Conservation (phyloP, 164 flowering plant genomes). For the Stephania cephalantha region DNA sequence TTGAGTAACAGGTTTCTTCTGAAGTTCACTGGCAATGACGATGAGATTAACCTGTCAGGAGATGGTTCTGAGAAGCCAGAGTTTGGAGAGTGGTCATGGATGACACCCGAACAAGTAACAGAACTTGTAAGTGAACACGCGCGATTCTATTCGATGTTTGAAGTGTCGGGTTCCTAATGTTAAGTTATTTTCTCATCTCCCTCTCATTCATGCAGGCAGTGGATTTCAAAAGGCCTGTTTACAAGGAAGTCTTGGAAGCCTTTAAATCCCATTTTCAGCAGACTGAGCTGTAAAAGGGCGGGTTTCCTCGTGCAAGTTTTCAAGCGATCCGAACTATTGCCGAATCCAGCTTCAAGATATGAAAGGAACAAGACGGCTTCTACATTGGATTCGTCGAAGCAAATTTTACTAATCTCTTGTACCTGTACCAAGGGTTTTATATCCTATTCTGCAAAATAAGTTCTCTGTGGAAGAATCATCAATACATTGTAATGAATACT, state of each 20-base stretch:
- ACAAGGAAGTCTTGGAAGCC: conserved; percentile 60
- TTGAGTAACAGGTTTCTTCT: conserved; percentile 74
- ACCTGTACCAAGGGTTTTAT: not conserved
- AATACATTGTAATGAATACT: not conserved
- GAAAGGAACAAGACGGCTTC: not conserved
- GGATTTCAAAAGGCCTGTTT: conserved; percentile 87
- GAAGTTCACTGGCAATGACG: conserved; percentile 74
- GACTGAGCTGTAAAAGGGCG: conserved; percentile 13
- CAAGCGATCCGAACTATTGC: not conserved
- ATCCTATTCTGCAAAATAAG: not conserved
- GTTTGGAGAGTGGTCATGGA: conserved; percentile 95
- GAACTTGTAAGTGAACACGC: conserved; percentile 45
- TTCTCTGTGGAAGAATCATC: not conserved
- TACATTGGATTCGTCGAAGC: no score
- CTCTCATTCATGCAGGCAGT: conserved; percentile 55
- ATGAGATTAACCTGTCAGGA: conserved; percentile 86
- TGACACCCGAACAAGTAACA: conserved; percentile 63
- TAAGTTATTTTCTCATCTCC: not conserved
- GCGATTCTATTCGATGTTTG: not conserved
- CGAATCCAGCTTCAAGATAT: not conserved
- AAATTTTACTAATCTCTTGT: not conserved
- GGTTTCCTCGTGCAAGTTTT: not conserved
- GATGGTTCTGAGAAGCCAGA: conserved; percentile 90
- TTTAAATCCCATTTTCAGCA: conserved; percentile 53
- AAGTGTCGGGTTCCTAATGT: not conserved